A percentile compares a stretch with the other conserved stretches of the same genome.
phyloP scores from a whole-genome alignment of 2,329 filamentous ascomycete genomes.

The Cladophialophora bantiana region DNA sequence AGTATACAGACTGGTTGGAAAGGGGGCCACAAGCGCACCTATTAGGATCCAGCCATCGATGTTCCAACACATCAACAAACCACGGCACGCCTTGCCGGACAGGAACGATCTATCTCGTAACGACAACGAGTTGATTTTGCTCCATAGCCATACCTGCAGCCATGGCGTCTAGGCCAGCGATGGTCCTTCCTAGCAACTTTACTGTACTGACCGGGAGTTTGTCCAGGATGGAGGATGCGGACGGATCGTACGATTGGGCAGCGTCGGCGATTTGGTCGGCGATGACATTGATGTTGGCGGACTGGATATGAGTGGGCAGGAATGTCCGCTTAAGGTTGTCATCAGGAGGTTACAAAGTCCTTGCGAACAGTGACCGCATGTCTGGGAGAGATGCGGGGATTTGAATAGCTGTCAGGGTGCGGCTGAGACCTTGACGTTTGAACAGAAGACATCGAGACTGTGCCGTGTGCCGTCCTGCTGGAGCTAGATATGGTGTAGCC shows the following conservation, averaged over 20 bases:
- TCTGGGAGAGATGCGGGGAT: not conserved
- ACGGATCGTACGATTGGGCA: not conserved
- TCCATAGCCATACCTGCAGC: slow-evolving; percentile 6
- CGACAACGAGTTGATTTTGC: slow-evolving; percentile 8
- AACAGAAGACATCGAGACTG: not conserved
- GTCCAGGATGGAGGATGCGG: slow-evolving; percentile 2
- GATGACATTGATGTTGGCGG: not conserved
- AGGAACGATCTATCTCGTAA: slow-evolving; percentile 10
- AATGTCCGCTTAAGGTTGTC: not conserved
- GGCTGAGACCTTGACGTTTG: not conserved
- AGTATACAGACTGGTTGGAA: too few species aligned
- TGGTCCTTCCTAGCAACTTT: slow-evolving; percentile 5
- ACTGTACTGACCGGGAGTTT: slow-evolving; percentile 6
- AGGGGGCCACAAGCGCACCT: not conserved
- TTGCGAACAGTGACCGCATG: not conserved
- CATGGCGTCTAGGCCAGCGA: not conserved
- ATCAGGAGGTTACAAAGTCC: not conserved
- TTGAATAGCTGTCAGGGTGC: not conserved
- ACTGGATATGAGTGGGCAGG: not conserved
- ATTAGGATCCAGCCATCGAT: slow-evolving; percentile 7
- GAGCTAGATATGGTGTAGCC: not conserved
- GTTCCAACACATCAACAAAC: slow-evolving; percentile 9
- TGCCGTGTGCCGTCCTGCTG: not conserved
- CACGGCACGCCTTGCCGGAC: slow-evolving; percentile 3
- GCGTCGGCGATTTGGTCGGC: slow-evolving; percentile 8